Conservation (phyloP, 2,329 filamentous ascomycete species). For the Pseudogymnoascus sp. region DNA sequence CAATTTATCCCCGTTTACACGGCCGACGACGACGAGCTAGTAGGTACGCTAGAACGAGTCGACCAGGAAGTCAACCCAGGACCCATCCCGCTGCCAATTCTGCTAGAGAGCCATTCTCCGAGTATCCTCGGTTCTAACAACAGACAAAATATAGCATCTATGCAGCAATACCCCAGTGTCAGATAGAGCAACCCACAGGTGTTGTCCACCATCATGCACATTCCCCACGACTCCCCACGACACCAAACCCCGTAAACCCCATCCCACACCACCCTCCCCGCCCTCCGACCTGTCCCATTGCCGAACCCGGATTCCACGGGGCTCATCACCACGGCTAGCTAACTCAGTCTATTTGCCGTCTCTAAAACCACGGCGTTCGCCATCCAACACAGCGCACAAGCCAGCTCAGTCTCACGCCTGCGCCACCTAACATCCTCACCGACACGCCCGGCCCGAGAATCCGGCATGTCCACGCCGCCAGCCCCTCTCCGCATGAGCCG, state of each 20-base stretch:
- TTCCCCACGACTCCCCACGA: background rate
- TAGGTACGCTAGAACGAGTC: background rate
- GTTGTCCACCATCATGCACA: constrained; percentile 1
- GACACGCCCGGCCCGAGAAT: background rate
- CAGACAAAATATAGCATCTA: background rate
- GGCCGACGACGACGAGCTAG: background rate
- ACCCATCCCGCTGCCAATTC: background rate
- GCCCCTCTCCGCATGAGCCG: background rate
- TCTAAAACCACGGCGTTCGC: background rate
- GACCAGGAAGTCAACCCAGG: background rate
- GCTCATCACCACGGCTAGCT: background rate
- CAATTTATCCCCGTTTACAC: background rate
- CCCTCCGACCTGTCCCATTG: background rate
- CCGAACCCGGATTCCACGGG: background rate
- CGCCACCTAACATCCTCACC: background rate
- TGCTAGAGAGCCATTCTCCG: background rate
- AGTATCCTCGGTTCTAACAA: background rate
- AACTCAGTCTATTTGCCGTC: background rate
- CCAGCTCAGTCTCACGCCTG: background rate
- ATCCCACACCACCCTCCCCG: background rate
- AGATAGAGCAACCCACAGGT: background rate
- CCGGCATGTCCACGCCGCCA: background rate
- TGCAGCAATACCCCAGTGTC: background rate
- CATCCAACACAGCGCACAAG: background rate
- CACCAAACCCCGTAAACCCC: background rate